Conservation (phyloP, 441 rosid genomes). For the Cnidoscolus chayamansa region DNA sequence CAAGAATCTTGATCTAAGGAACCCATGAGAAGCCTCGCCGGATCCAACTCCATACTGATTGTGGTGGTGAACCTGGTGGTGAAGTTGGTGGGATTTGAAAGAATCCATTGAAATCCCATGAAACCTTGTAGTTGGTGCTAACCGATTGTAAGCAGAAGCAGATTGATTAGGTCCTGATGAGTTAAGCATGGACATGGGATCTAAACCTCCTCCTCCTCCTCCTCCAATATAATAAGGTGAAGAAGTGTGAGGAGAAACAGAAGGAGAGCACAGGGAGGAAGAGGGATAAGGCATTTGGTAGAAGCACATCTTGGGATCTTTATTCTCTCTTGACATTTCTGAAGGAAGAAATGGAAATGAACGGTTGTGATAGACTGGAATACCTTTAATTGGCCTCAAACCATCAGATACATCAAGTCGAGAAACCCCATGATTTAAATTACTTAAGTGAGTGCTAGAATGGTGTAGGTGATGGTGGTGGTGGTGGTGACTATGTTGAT, state of each 20-base stretch:
- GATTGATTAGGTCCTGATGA: slow-evolving; percentile 19
- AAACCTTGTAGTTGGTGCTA: slow-evolving; percentile 40
- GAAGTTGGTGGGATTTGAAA: slow-evolving; percentile 34
- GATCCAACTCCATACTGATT: slow-evolving; percentile 42
- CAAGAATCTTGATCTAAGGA: slow-evolving; percentile 66
- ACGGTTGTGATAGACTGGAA: slow-evolving; percentile 74
- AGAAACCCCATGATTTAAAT: slow-evolving; percentile 34
- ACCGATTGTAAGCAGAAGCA: slow-evolving; percentile 22
- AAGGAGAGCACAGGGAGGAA: slow-evolving; percentile 25
- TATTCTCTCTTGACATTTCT: slow-evolving; percentile 26
- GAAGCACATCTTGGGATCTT: slow-evolving; percentile 40
- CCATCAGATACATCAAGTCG: slow-evolving; percentile 38
- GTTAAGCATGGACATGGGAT: slow-evolving; percentile 26
- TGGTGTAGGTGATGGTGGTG: slow-evolving; percentile 20
- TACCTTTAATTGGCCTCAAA: slow-evolving; percentile 68
- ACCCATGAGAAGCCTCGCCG: slow-evolving; percentile 39
- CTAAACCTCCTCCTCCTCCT: slow-evolving; percentile 18
- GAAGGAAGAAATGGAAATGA: slow-evolving; percentile 46
- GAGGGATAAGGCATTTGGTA: slow-evolving; percentile 33
- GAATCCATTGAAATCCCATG: slow-evolving; percentile 45
- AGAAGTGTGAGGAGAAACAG: slow-evolving; percentile 10
- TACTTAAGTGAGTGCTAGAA: slow-evolving; percentile 18
- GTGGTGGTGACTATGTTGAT: background rate
- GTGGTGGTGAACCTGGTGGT: slow-evolving; percentile 21
- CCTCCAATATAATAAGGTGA: slow-evolving; percentile 21